Base-by-base conservation (phyloP, 176 grass and related monocot genomes). In the Leersia perrieri region DNA sequence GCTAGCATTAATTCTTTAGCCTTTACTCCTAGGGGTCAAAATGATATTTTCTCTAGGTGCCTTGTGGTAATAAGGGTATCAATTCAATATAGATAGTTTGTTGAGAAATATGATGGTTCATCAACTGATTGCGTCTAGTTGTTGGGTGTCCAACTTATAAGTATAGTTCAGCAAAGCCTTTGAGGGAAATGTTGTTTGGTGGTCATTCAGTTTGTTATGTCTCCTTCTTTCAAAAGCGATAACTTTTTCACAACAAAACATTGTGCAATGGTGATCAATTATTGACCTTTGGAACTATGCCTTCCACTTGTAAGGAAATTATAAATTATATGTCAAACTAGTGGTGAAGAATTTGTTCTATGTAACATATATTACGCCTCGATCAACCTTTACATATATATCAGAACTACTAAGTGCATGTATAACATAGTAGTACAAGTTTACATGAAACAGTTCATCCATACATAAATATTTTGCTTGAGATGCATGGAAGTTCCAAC, bases 131-230 rank as follows among this genome's bases (percentile, higher is more conserved):
- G 33, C 63, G 63, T 77, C 72, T 60, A 77, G 77, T 85, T 40
- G 82, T 85, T 85, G 77, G 87, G 32, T 76, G 64, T 60, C 77
- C 42, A 35, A 72, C 83, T 89, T 81, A 85, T 57, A 85, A 85
- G 72, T 77, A 53, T 75, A 10, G 32, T 85, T 66, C 55, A 85
- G 70, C 71, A 44, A 85, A 89, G 23, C 77, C 72, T 89, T 77
- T 89, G 72, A 41, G 42, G 29, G 38, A 82, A 72, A 65, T 85
- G 65, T 35, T 85, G 78, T 71, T 86, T 42, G 83, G 78, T 89
- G 30, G 78, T 78, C 88, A 77, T 82, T 86, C 73, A 68, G 88
- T 89, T 77, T 89, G 71, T 86, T 82, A 66, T 86, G 88, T 89
- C 88, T 61, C 82, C 82, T 83, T 88, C 80, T 76, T 77, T 73